Conservation (phyloP, 2,329 filamentous ascomycete genomes). For the Pseudogymnoascus verrucosus region DNA sequence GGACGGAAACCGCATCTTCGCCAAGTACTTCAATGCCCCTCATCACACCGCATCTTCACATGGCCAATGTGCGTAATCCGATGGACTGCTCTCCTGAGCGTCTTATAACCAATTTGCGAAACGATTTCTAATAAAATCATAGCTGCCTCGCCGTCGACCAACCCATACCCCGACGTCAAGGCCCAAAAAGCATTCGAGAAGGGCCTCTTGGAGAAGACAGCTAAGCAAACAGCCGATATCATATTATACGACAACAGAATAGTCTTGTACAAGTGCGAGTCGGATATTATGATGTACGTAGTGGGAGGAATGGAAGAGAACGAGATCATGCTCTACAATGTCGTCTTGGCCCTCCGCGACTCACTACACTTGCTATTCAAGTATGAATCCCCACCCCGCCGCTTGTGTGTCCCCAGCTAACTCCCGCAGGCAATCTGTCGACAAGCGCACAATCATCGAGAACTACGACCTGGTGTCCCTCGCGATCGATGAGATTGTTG, state of each 20-base stretch:
- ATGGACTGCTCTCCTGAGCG: not conserved
- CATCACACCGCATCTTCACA: conserved; percentile 39
- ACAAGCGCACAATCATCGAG: conserved; percentile 96
- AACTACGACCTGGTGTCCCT: conserved; percentile 96
- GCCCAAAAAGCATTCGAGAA: conserved; percentile 96
- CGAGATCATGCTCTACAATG: conserved; percentile 92
- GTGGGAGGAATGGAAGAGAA: conserved; percentile 91
- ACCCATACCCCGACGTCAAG: conserved; percentile 82
- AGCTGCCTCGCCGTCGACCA: conserved; percentile 44
- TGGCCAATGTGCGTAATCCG: conserved; percentile 12
- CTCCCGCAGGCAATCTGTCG: conserved; percentile 70
- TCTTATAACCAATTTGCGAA: conserved; percentile 4
- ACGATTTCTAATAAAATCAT: conserved; percentile 10
- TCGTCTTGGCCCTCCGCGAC: conserved; percentile 83
- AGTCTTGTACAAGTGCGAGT: conserved; percentile 96
- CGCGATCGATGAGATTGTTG: conserved; percentile 89
- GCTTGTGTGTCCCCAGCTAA: not conserved
- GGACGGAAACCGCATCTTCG: conserved; percentile 84
- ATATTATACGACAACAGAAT: conserved; percentile 96
- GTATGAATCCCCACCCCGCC: conserved; percentile 40
- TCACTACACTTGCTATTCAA: conserved; percentile 86
- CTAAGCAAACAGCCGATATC: conserved; percentile 91
- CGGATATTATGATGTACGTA: conserved; percentile 93
- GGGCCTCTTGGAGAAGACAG: conserved; percentile 88
- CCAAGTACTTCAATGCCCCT: conserved; percentile 81